Evolutionary conservation across 495 filamentous ascomycete genomes (phyloP), one percentile per base, ranked within the genome.

Genomic region (Penicillium cinerascens): DNA sequence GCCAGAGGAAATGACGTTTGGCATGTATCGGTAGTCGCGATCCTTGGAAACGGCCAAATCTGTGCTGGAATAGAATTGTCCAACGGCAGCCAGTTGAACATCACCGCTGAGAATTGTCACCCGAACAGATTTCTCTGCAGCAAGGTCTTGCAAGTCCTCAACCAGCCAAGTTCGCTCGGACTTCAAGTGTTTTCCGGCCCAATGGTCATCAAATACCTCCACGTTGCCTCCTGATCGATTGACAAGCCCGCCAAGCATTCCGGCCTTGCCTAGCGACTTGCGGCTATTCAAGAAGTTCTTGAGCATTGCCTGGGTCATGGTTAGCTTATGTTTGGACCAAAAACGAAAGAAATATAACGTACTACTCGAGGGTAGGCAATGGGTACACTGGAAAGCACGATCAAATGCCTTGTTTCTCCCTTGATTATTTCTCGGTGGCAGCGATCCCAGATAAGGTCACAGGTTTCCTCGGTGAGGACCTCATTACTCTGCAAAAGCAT

Each of bases 181-280:
- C 64, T 97, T 97, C 70, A 96, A 90, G 61, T 91, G 86, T 60
- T 89, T 95, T 18, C 93, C 92, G 3, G 93, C 95, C 93, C 93
- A 98, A 63, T 97, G 92, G 67, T 98, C 93, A 69, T 97, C 93
- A 23, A 95, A 78, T 15, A 98, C 88, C 69, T 97, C 95, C 6
- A 96, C 88, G 39, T 89, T 91, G 47, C 89, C 92, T 61, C 96
- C 92, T 61, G 95, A 89, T 49, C 84, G 87, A 68, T 96, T 97
- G 16, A 96, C 73, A 42, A 97, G 79, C 6, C 83, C 80, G 25
- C 90, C 88, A 39, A 97, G 78, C 63, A 95, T 70, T 6, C 92
- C 91, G 42, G 84, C 76, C 52, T 91, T 89, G 26, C 89, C 88
- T 6, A 97, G 74, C 4, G 89, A 89, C 64, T 97, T 97, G 46